A percentile compares a stretch with the other conserved stretches of the same genome.
Evolutionary conservation across 2,329 filamentous ascomycete genomes (phyloP).

Genomic region (Tolypocladium ovalisporum): DNA sequence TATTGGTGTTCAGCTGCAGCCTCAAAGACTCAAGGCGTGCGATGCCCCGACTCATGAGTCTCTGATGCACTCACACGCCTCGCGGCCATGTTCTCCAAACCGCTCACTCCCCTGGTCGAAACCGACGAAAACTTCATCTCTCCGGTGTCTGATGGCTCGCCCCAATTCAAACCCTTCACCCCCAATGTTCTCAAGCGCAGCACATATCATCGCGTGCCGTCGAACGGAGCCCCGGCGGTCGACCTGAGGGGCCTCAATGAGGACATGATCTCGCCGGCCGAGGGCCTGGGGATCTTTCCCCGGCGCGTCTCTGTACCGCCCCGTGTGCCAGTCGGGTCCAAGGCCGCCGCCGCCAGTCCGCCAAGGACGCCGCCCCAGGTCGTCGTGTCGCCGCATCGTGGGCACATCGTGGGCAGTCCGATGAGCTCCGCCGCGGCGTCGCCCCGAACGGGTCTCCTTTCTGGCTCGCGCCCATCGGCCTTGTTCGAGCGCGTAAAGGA

Average conservation of each 20-base stretch:
- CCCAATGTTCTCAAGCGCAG: background rate
- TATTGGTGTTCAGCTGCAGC: background rate
- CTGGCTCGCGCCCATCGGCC: background rate
- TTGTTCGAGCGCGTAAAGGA: background rate
- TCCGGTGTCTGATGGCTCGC: background rate
- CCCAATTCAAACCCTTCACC: background rate
- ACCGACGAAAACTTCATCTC: background rate
- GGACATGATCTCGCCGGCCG: background rate
- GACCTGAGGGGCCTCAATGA: background rate
- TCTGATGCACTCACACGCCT: background rate
- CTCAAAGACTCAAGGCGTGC: background rate
- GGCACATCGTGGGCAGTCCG: background rate
- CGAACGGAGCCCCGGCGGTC: background rate
- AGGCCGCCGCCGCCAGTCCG: background rate
- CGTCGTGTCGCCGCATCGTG: background rate
- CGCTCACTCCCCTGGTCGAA: background rate
- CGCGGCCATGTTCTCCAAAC: background rate
- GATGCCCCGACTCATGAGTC: background rate
- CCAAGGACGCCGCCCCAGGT: background rate
- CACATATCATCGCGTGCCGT: background rate
- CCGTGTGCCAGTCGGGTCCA: background rate
- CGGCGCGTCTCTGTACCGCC: background rate
- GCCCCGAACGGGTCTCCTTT: background rate
- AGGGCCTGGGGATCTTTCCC: background rate
- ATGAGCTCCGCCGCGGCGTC: background rate